Conservation (phyloP, 106 monocot species). For the Amphibolis antarctica region DNA sequence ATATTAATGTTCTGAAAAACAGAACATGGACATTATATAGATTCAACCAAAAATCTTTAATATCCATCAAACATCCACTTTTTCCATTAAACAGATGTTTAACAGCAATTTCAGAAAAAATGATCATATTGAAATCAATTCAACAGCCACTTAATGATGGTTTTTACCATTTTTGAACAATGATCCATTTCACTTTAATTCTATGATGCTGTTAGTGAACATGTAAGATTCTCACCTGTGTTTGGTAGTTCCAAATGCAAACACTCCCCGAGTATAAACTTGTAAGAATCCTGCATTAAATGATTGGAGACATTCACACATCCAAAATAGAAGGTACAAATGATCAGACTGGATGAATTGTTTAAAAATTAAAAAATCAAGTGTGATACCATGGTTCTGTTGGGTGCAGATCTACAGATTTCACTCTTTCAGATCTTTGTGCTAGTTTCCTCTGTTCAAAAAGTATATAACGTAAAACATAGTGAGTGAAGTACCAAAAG, state of each 20-base stretch:
- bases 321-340: neutral
- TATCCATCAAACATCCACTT: no score
- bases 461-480: neutral
- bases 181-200: no score
- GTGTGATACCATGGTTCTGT: slow-evolving; percentile 74
- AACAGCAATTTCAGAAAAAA: no score
- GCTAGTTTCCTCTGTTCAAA: slow-evolving; percentile 17
- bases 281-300: slow-evolving; percentile 59
- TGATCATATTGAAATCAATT: no score
- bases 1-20: no score
- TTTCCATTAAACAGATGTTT: no score
- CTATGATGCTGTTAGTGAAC: no score
- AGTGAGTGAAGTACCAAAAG: neutral
- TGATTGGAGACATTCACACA: neutral
- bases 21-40: no score
- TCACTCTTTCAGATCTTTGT: slow-evolving; percentile 22
- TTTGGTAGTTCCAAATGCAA: slow-evolving; percentile 77
- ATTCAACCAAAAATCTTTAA: no score
- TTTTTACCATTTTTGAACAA: no score
- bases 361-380: neutral
- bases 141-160: no score
- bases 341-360: no score
- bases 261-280: slow-evolving; percentile 92
- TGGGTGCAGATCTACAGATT: slow-evolving; percentile 21
- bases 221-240: slow-evolving; percentile 40